Evolutionary conservation across 2,329 filamentous ascomycete species (phyloP), one percentile per base, ranked within the genome.

Genomic region (Monilinia aucupariae): DNA sequence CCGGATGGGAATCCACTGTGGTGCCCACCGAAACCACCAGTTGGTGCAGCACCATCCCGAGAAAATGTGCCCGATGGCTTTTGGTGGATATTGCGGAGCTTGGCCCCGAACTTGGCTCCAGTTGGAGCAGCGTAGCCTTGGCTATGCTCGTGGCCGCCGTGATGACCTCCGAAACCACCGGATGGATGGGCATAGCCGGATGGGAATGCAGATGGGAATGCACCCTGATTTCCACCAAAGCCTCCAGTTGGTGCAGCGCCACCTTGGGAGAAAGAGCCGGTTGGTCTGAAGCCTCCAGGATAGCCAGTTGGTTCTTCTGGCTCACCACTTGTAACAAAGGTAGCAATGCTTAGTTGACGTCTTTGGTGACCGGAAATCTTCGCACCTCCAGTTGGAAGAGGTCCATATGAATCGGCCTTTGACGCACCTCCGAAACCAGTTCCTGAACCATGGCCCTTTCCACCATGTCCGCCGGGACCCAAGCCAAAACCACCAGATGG

Each of bases 331-430:
- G 27, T 27, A 17, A 15, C 17, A 48, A 25, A 47, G n/a, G n/a
- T 22, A 20, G 55, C 41, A 17, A 32, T 34, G 27, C 6, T 30
- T 30, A 30, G 22, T 51, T 53, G 37, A 61, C 49, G 59, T 61
- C 49, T 61, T 61, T 53, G 59, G 12, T 45, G 48, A 34, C 59
- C 59, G 15, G 59, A 45, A 12, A n/a, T 2, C 37, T 37, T 61
- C 8, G 22, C 6, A 22, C 43, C 45, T 27, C 56, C 45, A n/a
- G 47, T 59, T 10, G 43, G 12, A 17, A 41, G 25, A 27, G 56
- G 43, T 48, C n/a, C 30, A 20, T 6, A 25, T 3, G 22, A 49
- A 25, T 6, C 32, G 10, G 50, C 39, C 50, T 17, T 53, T 22
- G 50, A 12, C 6, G 50, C 32, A 54, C 32, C n/a, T 27, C 22